Conservation (phyloP, 202 grass and related monocot genomes). For the Carex sylvatica region DNA sequence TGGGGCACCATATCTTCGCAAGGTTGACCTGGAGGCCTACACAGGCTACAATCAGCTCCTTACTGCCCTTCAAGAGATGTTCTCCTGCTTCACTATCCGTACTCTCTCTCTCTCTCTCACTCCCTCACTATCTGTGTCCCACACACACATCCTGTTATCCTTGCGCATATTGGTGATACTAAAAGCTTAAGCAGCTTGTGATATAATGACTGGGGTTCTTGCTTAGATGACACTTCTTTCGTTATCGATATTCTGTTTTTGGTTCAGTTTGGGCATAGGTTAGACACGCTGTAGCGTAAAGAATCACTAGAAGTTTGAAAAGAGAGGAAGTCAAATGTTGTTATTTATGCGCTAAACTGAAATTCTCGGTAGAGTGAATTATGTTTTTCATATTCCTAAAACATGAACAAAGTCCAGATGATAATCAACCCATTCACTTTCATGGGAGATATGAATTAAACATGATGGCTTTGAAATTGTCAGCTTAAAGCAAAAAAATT, state of each 20-base stretch:
- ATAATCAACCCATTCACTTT: not conserved
- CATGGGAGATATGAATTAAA: not conserved
- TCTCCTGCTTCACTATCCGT: conserved; percentile 64
- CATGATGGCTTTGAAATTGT: not conserved
- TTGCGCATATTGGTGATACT: not conserved
- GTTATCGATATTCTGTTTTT: not conserved
- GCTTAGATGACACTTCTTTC: not conserved
- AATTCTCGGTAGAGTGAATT: not conserved
- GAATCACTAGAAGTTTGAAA: not conserved
- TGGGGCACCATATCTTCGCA: conserved; percentile 80
- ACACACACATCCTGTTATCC: not conserved
- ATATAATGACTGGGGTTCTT: too few species aligned
- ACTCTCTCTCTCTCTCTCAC: not conserved
- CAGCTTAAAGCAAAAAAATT: not conserved
- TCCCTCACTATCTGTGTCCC: not conserved
- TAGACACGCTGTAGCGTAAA: not conserved
- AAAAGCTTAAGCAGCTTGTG: not conserved
- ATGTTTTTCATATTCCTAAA: not conserved
- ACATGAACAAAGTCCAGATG: not conserved
- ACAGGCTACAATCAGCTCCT: conserved; percentile 71
- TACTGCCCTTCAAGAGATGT: conserved; percentile 64
- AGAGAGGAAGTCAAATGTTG: not conserved
- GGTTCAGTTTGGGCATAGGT: too few species aligned
- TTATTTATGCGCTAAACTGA: not conserved
- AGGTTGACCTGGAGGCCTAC: conserved; percentile 71